A percentile compares a stretch with the other conserved stretches of the same genome.
Evolutionary conservation across 306 rosid genomes (phyloP).

Genomic region (Cucurbita pepo): DNA sequence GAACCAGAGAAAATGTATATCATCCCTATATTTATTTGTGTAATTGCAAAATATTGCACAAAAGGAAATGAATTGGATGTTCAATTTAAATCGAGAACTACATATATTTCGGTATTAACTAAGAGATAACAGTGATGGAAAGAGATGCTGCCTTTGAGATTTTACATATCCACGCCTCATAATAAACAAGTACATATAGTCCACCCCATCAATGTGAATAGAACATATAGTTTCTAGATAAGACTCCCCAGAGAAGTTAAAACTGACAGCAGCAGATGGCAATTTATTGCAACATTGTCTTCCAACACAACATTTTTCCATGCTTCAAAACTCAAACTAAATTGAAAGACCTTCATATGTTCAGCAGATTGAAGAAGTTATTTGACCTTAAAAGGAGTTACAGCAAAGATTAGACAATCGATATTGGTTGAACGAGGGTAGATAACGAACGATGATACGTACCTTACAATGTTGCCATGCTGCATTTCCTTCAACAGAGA

Average conservation of each 20-base stretch:
- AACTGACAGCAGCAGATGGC: neutral
- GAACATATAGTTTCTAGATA: neutral
- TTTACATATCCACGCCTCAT: neutral
- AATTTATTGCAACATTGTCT: neutral
- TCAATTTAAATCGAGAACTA: neutral
- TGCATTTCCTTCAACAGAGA: conserved; percentile 86
- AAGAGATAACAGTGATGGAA: neutral
- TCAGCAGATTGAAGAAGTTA: neutral
- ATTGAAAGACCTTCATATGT: neutral
- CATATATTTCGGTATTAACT: neutral
- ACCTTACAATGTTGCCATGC: conserved; percentile 84
- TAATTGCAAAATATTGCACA: neutral
- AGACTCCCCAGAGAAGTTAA: neutral
- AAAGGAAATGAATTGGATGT: neutral
- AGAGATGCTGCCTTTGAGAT: neutral
- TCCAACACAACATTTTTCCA: neutral
- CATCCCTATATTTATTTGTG: neutral
- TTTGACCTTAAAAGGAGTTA: neutral
- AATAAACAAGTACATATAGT: neutral
- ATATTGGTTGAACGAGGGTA: neutral
- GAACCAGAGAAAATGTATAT: neutral
- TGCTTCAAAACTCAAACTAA: neutral
- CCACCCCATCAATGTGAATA: neutral
- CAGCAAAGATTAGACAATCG: neutral
- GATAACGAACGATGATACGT: neutral